phyloP scores from a whole-genome alignment of 1,284 basidiomycete genomes.

The Abortiporus biennis region DNA sequence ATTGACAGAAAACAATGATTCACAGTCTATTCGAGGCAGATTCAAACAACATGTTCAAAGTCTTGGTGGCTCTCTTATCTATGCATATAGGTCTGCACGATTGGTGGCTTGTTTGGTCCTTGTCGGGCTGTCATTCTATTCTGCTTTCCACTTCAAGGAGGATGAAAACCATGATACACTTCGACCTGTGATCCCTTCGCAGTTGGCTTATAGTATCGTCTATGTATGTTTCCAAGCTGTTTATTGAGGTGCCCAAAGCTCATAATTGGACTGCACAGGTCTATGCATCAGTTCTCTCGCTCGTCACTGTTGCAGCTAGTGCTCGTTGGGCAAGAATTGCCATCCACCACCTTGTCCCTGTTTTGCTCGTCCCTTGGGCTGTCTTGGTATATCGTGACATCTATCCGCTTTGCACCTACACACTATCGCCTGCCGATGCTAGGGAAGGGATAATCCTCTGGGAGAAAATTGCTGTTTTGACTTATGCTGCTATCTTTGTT shows the following conservation, averaged over 20 bases:
- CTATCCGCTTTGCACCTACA: slow-evolving; percentile 40
- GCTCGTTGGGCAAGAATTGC: background rate
- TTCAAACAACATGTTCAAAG: background rate
- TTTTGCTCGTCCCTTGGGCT: slow-evolving; percentile 34
- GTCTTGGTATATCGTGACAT: slow-evolving; percentile 47
- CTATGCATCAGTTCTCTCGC: slow-evolving; percentile 1
- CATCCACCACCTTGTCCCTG: slow-evolving; percentile 21
- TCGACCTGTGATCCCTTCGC: background rate
- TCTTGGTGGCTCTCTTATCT: background rate
- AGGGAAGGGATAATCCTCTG: slow-evolving; percentile 29
- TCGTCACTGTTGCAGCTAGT: background rate
- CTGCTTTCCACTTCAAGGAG: background rate
- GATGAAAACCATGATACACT: background rate
- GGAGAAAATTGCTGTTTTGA: slow-evolving; percentile 32
- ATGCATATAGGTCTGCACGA: slow-evolving; percentile 1
- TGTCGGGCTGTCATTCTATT: background rate
- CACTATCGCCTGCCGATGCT: slow-evolving; percentile 34
- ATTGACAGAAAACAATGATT: no score
- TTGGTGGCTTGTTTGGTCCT: background rate
- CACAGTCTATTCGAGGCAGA: no score
- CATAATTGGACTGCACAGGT: background rate
- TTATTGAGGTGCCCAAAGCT: background rate
- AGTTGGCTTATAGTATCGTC: background rate
- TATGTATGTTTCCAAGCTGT: background rate
- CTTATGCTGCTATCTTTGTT: slow-evolving; percentile 33